Percentiles rank a stretch among this genome's conserved stretches.
Conservation (phyloP, 352 stramenopile genomes). For the Phytophthora chlamydospora region DNA sequence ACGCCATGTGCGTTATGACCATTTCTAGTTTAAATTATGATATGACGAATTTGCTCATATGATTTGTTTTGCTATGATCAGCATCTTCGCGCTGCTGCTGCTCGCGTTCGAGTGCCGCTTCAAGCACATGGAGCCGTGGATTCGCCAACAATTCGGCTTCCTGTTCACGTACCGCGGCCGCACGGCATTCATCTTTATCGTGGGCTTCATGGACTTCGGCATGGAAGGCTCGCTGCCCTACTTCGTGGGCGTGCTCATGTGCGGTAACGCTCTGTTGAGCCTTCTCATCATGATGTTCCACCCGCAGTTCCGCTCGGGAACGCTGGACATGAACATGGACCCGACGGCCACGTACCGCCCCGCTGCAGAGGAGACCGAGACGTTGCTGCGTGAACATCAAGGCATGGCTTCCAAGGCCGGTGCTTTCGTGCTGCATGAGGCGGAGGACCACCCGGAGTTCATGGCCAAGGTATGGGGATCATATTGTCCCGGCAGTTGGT, state of each 20-base stretch:
- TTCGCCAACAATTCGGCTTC: conserved; percentile 87
- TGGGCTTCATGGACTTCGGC: conserved; percentile 90
- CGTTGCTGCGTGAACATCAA: conserved; percentile 68
- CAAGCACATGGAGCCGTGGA: conserved; percentile 86
- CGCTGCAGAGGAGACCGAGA: conserved; percentile 68
- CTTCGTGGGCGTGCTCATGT: conserved; percentile 83
- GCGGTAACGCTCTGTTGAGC: conserved; percentile 75
- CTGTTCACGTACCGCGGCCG: conserved; percentile 89
- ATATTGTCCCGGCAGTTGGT: neutral
- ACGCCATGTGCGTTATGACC: conserved; percentile 73
- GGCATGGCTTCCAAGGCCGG: conserved; percentile 63
- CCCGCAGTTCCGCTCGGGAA: conserved; percentile 84
- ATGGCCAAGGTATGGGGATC: conserved; percentile 55
- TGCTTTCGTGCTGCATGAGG: conserved; percentile 69
- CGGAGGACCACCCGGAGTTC: conserved; percentile 78
- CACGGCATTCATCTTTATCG: conserved; percentile 85
- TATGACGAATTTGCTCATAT: conserved; percentile 9
- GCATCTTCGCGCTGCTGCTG: conserved; percentile 83
- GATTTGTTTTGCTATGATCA: conserved; percentile 18
- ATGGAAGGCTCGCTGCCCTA: conserved; percentile 77
- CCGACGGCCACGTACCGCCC: conserved; percentile 73
- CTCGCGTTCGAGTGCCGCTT: conserved; percentile 89
- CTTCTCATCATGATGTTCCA: conserved; percentile 84
- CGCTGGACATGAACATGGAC: conserved; percentile 75
- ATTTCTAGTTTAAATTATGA: conserved; percentile 6